Base-by-base conservation (phyloP, 116 monocot genomes). In the Iris pallida region DNA sequence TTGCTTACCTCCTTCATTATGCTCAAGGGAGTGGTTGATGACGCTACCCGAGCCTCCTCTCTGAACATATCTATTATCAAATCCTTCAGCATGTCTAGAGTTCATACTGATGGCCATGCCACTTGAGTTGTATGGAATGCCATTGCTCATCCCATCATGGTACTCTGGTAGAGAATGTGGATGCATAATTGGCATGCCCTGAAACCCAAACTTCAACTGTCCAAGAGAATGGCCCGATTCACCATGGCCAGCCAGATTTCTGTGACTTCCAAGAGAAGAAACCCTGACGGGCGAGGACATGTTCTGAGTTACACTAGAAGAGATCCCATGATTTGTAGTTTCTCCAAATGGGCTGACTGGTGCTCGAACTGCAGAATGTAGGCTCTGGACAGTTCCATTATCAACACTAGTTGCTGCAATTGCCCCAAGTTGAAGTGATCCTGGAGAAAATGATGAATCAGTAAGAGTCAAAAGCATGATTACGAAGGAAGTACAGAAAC, bases 81-180 rank as follows among this genome's bases (percentile, higher is more conserved):
- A 63, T 54, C 80, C 74, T 57, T 78, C 86, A 17, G 63, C 57
- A 54, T 65, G 13, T 42, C 76, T 75, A 9, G 80, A 69, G 60
- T 76, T 79, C 47, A 83, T 76, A 64, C 77, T 85, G 47, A 65
- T 63, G 47, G 73, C 80, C 68, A 75, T 69, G 5, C 78, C 42
- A 41, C 73, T 54, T 42, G 75, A 54, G 54, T 83, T 89, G 66
- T 78, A 85, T 13, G 76, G 82, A 19, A 78, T 48, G 5, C 84
- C 79, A 78, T 74, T 78, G 5, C 20, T 55, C n/a, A 80, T 20
- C 10, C 79, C 78, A 63, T 85, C 84, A 13, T 82, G 84, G 55
- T 67, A 75, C 18, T 98, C 84, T 14, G 85, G 83, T 45, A 90
- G 76, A 18, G 93, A 97, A 73, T 84, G 79, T 68, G 91, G 84